These are phyloP conservation scores for Chionographis japonica DNA, from an alignment of 106 monocot genomes.

Conservation along the genomic window DNA sequence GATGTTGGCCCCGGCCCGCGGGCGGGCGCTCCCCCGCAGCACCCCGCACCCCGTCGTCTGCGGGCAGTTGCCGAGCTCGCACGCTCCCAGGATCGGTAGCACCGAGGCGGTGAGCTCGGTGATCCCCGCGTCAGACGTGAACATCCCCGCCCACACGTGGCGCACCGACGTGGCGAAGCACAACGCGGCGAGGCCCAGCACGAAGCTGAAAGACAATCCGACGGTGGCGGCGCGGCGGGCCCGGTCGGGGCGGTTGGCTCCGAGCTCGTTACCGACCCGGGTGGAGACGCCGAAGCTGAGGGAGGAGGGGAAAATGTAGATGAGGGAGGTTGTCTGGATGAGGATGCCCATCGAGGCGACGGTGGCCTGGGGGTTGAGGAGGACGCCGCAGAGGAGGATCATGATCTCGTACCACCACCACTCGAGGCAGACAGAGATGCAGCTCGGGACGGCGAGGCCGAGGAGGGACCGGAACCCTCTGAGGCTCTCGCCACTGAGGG, in stretches of 20 bases:
- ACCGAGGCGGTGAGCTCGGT: slow-evolving; percentile 19
- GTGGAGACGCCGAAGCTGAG: slow-evolving; percentile 46
- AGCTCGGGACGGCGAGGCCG: slow-evolving; percentile 35
- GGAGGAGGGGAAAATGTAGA: slow-evolving; percentile 56
- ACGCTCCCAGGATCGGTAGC: slow-evolving; percentile 36
- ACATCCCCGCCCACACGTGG: slow-evolving; percentile 32
- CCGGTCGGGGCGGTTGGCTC: slow-evolving; percentile 24
- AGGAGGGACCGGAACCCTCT: slow-evolving; percentile 31
- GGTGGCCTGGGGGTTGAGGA: slow-evolving; percentile 31
- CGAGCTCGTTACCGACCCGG: slow-evolving; percentile 45
- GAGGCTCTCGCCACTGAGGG: background rate
- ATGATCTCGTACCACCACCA: slow-evolving; percentile 92
- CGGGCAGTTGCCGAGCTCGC: slow-evolving; percentile 59
- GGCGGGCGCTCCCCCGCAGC: slow-evolving; percentile 47
- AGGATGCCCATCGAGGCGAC: slow-evolving; percentile 61
- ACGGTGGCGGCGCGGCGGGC: slow-evolving; percentile 36
- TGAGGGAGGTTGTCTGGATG: slow-evolving; percentile 53
- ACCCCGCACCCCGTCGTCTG: slow-evolving; percentile 57
- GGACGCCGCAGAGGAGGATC: slow-evolving; percentile 49
- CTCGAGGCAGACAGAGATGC: slow-evolving; percentile 57
- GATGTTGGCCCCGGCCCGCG: slow-evolving; percentile 25
- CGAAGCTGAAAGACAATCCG: slow-evolving; percentile 16
- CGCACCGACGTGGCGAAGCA: slow-evolving; percentile 29
- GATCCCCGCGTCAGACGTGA: slow-evolving; percentile 29
- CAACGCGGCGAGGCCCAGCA: slow-evolving; percentile 26